Evolutionary conservation across 208 protist genomes (phyloP), one percentile per base, ranked within the genome.

Genomic region (Lotmaria passim): DNA sequence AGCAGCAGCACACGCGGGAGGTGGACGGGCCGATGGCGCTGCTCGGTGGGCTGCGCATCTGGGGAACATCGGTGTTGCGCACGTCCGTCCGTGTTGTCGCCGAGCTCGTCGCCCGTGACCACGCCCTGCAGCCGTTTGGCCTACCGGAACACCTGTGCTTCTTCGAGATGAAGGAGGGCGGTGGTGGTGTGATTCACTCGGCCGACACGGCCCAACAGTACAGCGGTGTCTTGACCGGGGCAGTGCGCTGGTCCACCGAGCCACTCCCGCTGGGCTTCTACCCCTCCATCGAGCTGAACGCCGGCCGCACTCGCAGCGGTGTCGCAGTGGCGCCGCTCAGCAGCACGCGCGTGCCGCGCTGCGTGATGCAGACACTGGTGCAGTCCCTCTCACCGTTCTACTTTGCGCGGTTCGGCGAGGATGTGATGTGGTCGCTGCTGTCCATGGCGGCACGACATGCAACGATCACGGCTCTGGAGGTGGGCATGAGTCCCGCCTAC

Each of bases 121-220:
- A 65, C 19, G 69, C 65, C n/a, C 62, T 80, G 41, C 71, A 70
- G 57, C 61, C 63, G 19, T 71, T 80, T 15, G 69, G 69, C 43
- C 68, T 75, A 43, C 68, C 67, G 0, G 75, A 80, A 21, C 71
- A 75, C 41, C 21, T 74, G 4, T 80, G 75, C 68, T 66, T 69
- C 56, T 55, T 80, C 50, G 68, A 80, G 28, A 60, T 80, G 38
- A 69, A 71, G n/a, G 75, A 80, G 31, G 75, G 75, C 63, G 75
- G 48, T 41, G 75, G 75, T 12, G 61, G 44, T 10, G 30, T 59
- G 11, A 46, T 80, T 10, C 28, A 67, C 39, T 80, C 75, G n/a
- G 57, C 65, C 33, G 68, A 74, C 63, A 47, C 43, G 19, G 26
- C 43, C 0, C 47, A 48, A n/a, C 60, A 68, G 46, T 80, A 69